These are phyloP conservation scores for Oryza brachyantha DNA, from an alignment of 176 grass and related monocot genomes.

Conservation along the genomic window DNA sequence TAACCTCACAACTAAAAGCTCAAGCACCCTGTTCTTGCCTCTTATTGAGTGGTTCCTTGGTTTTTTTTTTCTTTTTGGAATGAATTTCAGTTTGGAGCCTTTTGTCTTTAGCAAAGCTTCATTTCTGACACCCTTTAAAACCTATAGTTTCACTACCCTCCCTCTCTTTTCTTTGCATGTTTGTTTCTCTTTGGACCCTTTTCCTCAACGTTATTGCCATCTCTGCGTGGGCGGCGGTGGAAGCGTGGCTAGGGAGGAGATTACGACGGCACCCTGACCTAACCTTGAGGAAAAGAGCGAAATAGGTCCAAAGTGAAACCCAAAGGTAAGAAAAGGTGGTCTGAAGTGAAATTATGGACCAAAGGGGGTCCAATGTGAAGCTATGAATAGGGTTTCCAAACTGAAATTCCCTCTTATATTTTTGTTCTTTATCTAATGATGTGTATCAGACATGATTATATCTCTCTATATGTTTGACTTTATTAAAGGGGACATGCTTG, in stretches of 20 bases:
- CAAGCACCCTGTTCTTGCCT: not conserved
- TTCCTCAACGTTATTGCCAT: not conserved
- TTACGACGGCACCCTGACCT: not conserved
- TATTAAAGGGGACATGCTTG: not conserved
- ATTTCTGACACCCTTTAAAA: not conserved
- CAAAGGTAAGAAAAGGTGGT: not conserved
- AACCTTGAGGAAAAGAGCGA: not conserved
- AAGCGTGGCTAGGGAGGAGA: not conserved
- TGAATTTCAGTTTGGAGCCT: not conserved
- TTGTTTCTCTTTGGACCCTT: not conserved
- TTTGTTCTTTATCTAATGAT: constrained; percentile 21
- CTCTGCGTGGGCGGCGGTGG: not conserved
- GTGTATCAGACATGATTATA: not conserved
- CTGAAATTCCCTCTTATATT: not conserved
- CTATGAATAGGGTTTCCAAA: not conserved
- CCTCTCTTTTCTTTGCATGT: not conserved
- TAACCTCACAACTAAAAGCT: constrained; percentile 5
- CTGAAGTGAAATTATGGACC: not conserved
- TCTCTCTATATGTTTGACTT: not conserved
- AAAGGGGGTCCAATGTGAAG: not conserved
- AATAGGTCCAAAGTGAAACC: not conserved
- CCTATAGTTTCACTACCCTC: not conserved
- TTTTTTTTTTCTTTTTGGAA: constrained; percentile 7
- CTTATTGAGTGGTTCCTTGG: not conserved
- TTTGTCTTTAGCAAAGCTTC: not conserved